These are phyloP conservation scores for Candida odintsovae DNA, from an alignment of 805 yeast species.

Conservation along the genomic window DNA sequence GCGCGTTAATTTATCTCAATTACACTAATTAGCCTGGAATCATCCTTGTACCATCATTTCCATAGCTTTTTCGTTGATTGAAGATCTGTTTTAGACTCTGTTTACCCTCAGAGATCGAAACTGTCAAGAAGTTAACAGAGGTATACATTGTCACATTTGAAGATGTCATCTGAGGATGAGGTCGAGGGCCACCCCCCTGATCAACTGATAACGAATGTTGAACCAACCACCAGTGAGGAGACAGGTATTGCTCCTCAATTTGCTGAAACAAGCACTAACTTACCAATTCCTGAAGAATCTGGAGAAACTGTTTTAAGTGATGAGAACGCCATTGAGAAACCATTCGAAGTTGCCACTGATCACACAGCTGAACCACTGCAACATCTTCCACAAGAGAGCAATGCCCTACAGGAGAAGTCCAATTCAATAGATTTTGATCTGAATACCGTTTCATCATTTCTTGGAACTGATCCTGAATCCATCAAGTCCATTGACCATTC, in stretches of 20 bases:
- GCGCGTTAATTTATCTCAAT: neutral
- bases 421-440: neutral
- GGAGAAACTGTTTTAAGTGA: neutral
- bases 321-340: neutral
- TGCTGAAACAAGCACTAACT: neutral
- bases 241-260: neutral
- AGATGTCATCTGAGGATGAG: neutral
- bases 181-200: neutral
- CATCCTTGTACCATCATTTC: neutral
- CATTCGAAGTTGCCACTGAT: constrained; percentile 10
- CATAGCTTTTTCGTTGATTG: neutral
- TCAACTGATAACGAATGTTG: neutral
- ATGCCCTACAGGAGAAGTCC: neutral
- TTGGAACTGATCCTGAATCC: constrained; percentile 23
- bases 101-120: neutral
- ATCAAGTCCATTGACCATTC: constrained; percentile 18
- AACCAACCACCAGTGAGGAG: neutral
- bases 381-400: neutral
- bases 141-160: neutral
- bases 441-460: constrained; percentile 29
- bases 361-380: neutral
- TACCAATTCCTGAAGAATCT: neutral
- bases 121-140: neutral
- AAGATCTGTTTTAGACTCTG: neutral
- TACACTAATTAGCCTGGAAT: neutral